Evolutionary conservation across 2,329 filamentous ascomycete species (phyloP).

Genomic region (Trichoderma koningiopsis): DNA sequence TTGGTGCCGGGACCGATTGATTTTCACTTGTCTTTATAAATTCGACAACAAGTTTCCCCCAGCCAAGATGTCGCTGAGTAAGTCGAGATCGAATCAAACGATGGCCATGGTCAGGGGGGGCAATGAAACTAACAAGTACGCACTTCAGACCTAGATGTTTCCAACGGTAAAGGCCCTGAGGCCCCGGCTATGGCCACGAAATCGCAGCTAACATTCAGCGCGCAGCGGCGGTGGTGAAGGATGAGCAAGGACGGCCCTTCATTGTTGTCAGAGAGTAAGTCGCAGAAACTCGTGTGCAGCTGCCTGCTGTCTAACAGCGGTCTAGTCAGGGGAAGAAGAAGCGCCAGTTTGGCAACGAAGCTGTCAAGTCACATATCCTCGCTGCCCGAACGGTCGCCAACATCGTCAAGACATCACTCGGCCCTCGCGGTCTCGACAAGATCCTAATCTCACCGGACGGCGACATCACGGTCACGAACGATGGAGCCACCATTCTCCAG

Average conservation of each 20-base stretch:
- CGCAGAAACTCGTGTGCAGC: background rate
- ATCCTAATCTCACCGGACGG: conserved; percentile 98
- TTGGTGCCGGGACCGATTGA: conserved; percentile 20
- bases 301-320: conserved; percentile 30
- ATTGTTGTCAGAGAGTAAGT: conserved; percentile 97
- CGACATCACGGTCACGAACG: conserved; percentile 98
- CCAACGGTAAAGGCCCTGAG: conserved; percentile 65
- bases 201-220: conserved; percentile 28
- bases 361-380: conserved; percentile 97
- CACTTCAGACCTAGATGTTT: conserved; percentile 73
- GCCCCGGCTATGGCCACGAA: conserved; percentile 18
- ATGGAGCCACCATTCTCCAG: conserved; percentile 94
- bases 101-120: conserved; percentile 30
- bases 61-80: conserved; percentile 45
- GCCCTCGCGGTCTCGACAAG: conserved; percentile 95
- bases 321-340: conserved; percentile 93
- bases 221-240: conserved; percentile 78
- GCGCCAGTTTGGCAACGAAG: conserved; percentile 93
- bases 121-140: conserved; percentile 40
- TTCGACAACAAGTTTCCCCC: conserved; percentile 33
- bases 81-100: conserved; percentile 34
- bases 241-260: conserved; percentile 95
- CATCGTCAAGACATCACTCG: conserved; percentile 96
- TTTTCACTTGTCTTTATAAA: conserved; percentile 29
- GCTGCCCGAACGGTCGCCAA: conserved; percentile 94